Base-by-base conservation (phyloP, 768 basidiomycete genomes). In the Serendipita sp. region DNA sequence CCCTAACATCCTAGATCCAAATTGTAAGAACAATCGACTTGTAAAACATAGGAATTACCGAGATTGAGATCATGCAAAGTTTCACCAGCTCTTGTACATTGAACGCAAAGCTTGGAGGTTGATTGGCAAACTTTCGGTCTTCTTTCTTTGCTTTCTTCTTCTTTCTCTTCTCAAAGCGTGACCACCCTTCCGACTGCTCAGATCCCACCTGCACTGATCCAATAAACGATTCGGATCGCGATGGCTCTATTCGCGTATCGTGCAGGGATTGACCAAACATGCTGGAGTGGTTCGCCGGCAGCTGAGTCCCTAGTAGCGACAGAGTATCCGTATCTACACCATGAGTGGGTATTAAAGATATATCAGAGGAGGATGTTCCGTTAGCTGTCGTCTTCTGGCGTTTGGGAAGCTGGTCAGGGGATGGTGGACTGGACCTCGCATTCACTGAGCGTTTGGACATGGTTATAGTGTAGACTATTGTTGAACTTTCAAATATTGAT, bases 1-100 rank as follows among this genome's bases (percentile, higher is more conserved):
- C 93, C 41, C 95, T 81, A 24, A 97, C 78, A 70, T 96, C 92
- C 93, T 96, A 71, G 34, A 45, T 54, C 24, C 24, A 11, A 1
- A 46, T 46, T 11, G 13, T 46, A 18, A 46, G 45, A 13, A 46
- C 13, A 46, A 18, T 46, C 45, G 13, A 11, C 45, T 46, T 13
- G 1, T 18, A 46, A 11, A 46, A 18, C 35, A 56, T 37, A 3
- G 10, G 34, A 18, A n/a, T 48, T 16, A 24, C 65, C 35, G 24
- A 45, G 41, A 35, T 32, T 18, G 13, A 45, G n/a, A 15, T 11
- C 45, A 47, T 51, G 18, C 24, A 3, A 8, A 18, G n/a, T 4
- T 56, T 2, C 30, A 28, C 18, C 18, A 64, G 45, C 51, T 58
- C 44, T 16, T 63, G 64, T 18, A 35, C 44, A 30, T 15, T 28